These are phyloP conservation scores for Isatis tinctoria DNA, from an alignment of 345 rosid species.

Conservation along the genomic window DNA sequence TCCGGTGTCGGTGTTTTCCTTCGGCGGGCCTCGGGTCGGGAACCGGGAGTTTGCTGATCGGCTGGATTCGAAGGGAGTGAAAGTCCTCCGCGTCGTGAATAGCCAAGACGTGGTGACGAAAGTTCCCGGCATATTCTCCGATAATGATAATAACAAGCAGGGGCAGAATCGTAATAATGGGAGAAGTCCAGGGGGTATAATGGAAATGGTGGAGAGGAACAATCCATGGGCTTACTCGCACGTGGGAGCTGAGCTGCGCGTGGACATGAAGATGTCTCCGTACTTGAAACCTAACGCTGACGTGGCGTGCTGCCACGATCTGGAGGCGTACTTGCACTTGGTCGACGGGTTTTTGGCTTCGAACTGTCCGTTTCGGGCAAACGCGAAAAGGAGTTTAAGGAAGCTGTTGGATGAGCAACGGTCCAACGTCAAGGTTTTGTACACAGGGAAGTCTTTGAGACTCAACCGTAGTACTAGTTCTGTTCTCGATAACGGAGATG, in stretches of 20 bases:
- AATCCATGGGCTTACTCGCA: slow-evolving; percentile 63
- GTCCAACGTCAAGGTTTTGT: slow-evolving; percentile 76
- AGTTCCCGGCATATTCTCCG: slow-evolving; percentile 61
- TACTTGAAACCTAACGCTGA: slow-evolving; percentile 57
- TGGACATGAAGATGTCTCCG: slow-evolving; percentile 72
- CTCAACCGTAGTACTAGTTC: not conserved
- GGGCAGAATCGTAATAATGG: slow-evolving; percentile 31
- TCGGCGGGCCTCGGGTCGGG: slow-evolving; percentile 91
- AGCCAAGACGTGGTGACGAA: slow-evolving; percentile 76
- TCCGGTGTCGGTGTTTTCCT: slow-evolving; percentile 72
- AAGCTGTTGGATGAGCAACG: slow-evolving; percentile 69
- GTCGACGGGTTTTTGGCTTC: slow-evolving; percentile 83
- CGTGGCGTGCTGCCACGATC: slow-evolving; percentile 80
- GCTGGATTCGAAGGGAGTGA: slow-evolving; percentile 44
- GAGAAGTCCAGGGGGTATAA: slow-evolving; percentile 23
- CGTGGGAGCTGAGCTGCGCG: slow-evolving; percentile 60
- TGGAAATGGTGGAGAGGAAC: slow-evolving; percentile 40
- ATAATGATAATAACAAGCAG: slow-evolving; percentile 17
- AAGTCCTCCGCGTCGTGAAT: slow-evolving; percentile 75
- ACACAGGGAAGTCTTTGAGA: slow-evolving; percentile 55
- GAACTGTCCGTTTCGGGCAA: slow-evolving; percentile 76
- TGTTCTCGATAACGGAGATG: slow-evolving; percentile 5
- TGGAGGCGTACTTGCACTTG: slow-evolving; percentile 72
- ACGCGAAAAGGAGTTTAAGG: slow-evolving; percentile 85
- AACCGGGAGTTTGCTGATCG: slow-evolving; percentile 53